Evolutionary conservation across 352 stramenopile species (phyloP).

Genomic region (Phytophthora pseudosyringae): DNA sequence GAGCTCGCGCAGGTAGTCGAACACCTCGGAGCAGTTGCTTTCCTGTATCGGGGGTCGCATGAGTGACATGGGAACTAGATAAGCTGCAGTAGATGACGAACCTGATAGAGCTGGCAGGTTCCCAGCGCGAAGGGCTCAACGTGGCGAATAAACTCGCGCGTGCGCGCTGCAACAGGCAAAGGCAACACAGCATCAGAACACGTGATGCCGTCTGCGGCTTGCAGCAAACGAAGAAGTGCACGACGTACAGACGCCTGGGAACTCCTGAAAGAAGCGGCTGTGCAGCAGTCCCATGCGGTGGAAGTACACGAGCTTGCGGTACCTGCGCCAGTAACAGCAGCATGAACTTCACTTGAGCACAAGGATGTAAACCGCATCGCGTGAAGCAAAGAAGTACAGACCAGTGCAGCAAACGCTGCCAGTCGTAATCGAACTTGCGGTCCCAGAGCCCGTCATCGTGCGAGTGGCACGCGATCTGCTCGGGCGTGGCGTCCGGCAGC

Average conservation of each 20-base stretch:
- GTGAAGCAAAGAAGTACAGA: not conserved
- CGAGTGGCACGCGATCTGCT: constrained; percentile 57
- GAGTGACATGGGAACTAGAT: not conserved
- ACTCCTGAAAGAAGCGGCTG: constrained; percentile 70
- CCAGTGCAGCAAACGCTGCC: constrained; percentile 71
- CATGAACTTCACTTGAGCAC: not conserved
- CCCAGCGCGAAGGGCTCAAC: constrained; percentile 71
- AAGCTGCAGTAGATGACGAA: constrained; percentile 33
- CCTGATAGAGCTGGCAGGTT: constrained; percentile 56
- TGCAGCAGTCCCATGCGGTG: constrained; percentile 72
- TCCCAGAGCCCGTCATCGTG: constrained; percentile 52
- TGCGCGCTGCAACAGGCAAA: constrained; percentile 41
- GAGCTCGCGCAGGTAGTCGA: constrained; percentile 64
- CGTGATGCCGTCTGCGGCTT: not conserved
- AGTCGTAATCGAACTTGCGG: constrained; percentile 64
- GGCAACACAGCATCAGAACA: constrained; percentile 5
- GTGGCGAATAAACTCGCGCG: constrained; percentile 65
- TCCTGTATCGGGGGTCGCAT: constrained; percentile 32
- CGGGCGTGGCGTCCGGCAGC: constrained; percentile 32
- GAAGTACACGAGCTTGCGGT: constrained; percentile 78
- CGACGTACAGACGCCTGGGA: constrained; percentile 57
- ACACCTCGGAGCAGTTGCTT: constrained; percentile 62
- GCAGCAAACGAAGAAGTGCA: not conserved
- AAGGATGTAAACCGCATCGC: not conserved
- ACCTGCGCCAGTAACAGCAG: constrained; percentile 39